A percentile compares a stretch with the other conserved stretches of the same genome.
Conservation (phyloP, 73 alveolate species). For the Paramecium sexaurelia region DNA sequence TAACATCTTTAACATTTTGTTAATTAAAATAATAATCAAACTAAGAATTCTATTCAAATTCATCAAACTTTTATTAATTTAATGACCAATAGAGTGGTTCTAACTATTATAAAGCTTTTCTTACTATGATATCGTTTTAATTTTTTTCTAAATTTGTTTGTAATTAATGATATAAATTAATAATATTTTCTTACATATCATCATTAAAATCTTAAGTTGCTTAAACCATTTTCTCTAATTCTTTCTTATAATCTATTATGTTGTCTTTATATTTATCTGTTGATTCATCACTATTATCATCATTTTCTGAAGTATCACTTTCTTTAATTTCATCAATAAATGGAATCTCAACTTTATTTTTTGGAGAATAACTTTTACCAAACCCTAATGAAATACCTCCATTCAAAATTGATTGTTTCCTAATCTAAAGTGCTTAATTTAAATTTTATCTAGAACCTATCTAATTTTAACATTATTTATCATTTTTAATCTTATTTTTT, state of each 20-base stretch:
- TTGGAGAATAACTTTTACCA: not conserved
- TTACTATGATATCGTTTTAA: not conserved
- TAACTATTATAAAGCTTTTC: not conserved
- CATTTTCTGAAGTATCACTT: not conserved
- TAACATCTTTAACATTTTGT: not conserved
- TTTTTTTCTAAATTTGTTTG: not conserved
- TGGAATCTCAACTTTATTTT: not conserved
- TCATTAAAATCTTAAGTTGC: conserved; percentile 6
- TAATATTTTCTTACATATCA: not conserved
- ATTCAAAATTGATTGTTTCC: not conserved
- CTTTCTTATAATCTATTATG: not conserved
- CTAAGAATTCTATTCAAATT: not conserved
- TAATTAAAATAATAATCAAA: not conserved
- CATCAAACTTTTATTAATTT: not conserved
- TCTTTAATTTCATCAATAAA: not conserved
- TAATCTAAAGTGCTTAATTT: not conserved
- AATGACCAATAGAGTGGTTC: not conserved
- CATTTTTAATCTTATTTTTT: not conserved
- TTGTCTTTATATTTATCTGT: not conserved
- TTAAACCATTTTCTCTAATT: not conserved
- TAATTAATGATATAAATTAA: not conserved
- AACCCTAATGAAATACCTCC: not conserved
- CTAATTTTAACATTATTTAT: not conserved
- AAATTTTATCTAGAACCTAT: not conserved
- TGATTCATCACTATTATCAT: not conserved